Conservation (phyloP, 352 stramenopile genomes). For the Pythium scleroteichum region DNA sequence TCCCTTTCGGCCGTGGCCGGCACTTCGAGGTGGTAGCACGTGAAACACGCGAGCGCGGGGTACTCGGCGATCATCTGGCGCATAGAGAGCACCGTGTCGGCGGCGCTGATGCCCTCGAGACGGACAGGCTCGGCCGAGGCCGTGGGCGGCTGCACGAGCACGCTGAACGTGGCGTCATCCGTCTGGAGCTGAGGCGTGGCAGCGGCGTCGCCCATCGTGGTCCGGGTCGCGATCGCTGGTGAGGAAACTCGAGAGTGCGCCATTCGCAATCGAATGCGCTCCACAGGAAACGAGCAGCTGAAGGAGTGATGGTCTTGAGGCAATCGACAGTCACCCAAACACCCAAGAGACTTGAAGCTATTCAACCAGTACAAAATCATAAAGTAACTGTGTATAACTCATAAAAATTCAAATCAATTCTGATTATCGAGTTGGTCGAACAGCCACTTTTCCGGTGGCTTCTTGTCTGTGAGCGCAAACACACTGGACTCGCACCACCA, state of each 20-base stretch:
- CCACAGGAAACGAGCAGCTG: slow-evolving; percentile 22
- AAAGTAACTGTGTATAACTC: not conserved
- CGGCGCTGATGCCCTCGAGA: slow-evolving; percentile 68
- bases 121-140: slow-evolving; percentile 37
- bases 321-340: slow-evolving; percentile 23
- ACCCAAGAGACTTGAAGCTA: slow-evolving; percentile 11
- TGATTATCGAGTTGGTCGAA: slow-evolving; percentile 15
- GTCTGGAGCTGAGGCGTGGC: slow-evolving; percentile 21
- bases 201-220: slow-evolving; percentile 28
- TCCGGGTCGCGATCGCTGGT: not conserved
- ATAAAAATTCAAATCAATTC: too few species aligned
- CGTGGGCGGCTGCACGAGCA: slow-evolving; percentile 55
- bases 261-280: slow-evolving; percentile 18
- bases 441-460: not conserved
- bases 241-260: slow-evolving; percentile 9
- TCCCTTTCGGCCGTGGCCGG: slow-evolving; percentile 20
- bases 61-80: slow-evolving; percentile 85
- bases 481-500: slow-evolving; percentile 1
- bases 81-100: slow-evolving; percentile 80
- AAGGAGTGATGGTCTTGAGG: slow-evolving; percentile 22
- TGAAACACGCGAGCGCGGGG: slow-evolving; percentile 80
- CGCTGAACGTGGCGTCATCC: slow-evolving; percentile 54
- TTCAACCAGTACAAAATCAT: slow-evolving; percentile 17
- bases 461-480: slow-evolving; percentile 3
- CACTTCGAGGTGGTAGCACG: slow-evolving; percentile 83